These are phyloP conservation scores for Trichoderma oligosporum DNA, from an alignment of 2,329 filamentous ascomycete species.

Conservation along the genomic window DNA sequence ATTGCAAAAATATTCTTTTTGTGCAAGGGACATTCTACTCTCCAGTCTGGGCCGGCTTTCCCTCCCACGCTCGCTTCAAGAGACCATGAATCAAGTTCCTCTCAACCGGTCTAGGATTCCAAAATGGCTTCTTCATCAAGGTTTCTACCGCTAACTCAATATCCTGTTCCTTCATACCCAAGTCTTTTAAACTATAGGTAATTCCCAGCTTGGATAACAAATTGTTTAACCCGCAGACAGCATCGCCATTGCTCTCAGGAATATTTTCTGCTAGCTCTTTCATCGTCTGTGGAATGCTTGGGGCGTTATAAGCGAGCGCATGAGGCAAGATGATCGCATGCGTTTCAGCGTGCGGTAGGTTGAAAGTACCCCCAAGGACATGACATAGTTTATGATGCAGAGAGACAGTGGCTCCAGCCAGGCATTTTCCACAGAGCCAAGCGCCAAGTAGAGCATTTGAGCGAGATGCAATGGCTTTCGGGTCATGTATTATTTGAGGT, in stretches of 20 bases:
- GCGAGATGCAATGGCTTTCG: constrained; percentile 22
- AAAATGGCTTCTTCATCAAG: constrained; percentile 55
- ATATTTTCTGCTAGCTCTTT: constrained; percentile 49
- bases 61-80: constrained; percentile 58
- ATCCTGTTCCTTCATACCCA: constrained; percentile 57
- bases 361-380: constrained; percentile 59
- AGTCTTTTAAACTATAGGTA: constrained; percentile 48
- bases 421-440: constrained; percentile 60
- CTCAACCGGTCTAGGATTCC: constrained; percentile 55
- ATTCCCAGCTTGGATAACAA: constrained; percentile 52
- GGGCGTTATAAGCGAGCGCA: constrained; percentile 59
- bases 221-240: constrained; percentile 53
- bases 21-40: neutral
- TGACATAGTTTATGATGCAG: constrained; percentile 68
- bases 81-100: constrained; percentile 50
- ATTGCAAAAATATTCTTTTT: neutral
- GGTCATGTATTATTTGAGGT: constrained; percentile 47
- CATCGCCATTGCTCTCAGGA: constrained; percentile 55
- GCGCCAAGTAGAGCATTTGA: constrained; percentile 55
- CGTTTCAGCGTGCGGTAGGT: constrained; percentile 62
- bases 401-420: constrained; percentile 58
- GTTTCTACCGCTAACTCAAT: constrained; percentile 59
- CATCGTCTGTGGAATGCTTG: constrained; percentile 51
- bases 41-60: constrained; percentile 36
- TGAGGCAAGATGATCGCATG: constrained; percentile 62